These are phyloP conservation scores for Coemansia sp. DNA, from an alignment of 192 early-diverging fungal species.

Conservation along the genomic window DNA sequence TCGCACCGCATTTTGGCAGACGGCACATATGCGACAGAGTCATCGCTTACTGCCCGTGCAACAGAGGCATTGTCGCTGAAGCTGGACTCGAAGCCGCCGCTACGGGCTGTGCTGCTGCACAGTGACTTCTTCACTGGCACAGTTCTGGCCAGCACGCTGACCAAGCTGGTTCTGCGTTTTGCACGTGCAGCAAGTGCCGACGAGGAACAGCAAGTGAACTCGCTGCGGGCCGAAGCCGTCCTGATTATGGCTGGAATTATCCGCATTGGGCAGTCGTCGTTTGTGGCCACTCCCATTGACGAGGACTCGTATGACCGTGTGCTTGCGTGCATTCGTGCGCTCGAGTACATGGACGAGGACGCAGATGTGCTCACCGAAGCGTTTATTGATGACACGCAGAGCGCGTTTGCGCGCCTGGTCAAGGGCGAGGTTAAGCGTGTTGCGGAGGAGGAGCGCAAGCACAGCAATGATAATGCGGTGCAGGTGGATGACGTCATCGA, in stretches of 20 bases:
- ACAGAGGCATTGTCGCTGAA: conserved; percentile 50
- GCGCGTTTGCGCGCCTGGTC: conserved; percentile 59
- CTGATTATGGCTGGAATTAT: conserved; percentile 96
- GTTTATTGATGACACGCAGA: conserved; percentile 64
- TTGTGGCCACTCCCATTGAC: conserved; percentile 85
- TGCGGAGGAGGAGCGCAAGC: conserved; percentile 42
- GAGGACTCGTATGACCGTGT: conserved; percentile 96
- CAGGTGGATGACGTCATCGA: conserved; percentile 87
- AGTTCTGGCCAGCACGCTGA: conserved; percentile 85
- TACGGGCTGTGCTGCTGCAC: conserved; percentile 75
- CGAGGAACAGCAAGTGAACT: conserved; percentile 59
- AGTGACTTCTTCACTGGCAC: conserved; percentile 93
- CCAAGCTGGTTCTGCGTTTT: conserved; percentile 87
- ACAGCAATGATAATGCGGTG: conserved; percentile 47
- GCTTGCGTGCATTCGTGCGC: conserved; percentile 77
- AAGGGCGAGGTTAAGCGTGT: conserved; percentile 64
- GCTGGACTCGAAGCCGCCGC: conserved; percentile 43
- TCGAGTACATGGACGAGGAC: conserved; percentile 62
- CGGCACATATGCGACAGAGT: conserved; percentile 97
- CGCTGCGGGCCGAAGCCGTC: conserved; percentile 94
- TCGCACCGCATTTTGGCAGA: conserved; percentile 86
- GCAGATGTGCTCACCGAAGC: conserved; percentile 39
- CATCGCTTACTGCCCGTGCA: conserved; percentile 68
- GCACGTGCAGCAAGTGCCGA: conserved; percentile 16
- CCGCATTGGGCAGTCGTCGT: conserved; percentile 86